phyloP scores from a whole-genome alignment of 2,329 filamentous ascomycete species.

The Coniochaeta sp. region DNA sequence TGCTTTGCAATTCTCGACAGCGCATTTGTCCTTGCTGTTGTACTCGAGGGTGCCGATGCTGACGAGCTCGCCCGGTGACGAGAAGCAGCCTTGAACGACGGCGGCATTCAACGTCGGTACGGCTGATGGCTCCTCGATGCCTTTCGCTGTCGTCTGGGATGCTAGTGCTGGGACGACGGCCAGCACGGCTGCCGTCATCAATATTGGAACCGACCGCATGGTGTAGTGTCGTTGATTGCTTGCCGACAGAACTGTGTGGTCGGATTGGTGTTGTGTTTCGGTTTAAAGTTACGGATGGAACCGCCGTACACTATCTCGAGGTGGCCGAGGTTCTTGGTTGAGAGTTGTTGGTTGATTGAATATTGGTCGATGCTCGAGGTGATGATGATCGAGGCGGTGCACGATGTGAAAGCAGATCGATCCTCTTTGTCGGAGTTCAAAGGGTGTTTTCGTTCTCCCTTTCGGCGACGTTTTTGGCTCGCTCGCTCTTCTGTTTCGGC shows the following conservation, averaged over 20 bases:
- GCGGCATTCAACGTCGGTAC: conserved; percentile 26
- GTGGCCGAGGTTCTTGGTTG: not conserved
- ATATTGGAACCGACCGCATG: not conserved
- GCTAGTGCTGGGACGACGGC: conserved; percentile 7
- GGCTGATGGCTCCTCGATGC: conserved; percentile 28
- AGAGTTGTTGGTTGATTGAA: not conserved
- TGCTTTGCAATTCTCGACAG: conserved; percentile 26
- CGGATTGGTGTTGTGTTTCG: not conserved
- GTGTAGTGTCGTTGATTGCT: not conserved
- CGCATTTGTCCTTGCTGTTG: conserved; percentile 37
- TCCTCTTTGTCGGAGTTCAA: not conserved
- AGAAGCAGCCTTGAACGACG: conserved; percentile 46
- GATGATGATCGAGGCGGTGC: not conserved
- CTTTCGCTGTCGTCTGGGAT: conserved; percentile 7
- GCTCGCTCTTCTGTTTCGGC: not conserved
- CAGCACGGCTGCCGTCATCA: conserved; percentile 7
- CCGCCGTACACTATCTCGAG: too few species aligned
- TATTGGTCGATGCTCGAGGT: too few species aligned
- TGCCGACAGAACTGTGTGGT: not conserved
- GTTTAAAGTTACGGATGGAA: not conserved
- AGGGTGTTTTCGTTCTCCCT: not conserved
- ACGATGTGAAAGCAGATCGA: not conserved
- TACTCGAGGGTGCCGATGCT: conserved; percentile 16
- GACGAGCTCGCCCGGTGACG: conserved; percentile 30
- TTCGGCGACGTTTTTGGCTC: not conserved